These are phyloP conservation scores for Gossypium sturtianum DNA, from an alignment of 345 rosid species.

Conservation along the genomic window DNA sequence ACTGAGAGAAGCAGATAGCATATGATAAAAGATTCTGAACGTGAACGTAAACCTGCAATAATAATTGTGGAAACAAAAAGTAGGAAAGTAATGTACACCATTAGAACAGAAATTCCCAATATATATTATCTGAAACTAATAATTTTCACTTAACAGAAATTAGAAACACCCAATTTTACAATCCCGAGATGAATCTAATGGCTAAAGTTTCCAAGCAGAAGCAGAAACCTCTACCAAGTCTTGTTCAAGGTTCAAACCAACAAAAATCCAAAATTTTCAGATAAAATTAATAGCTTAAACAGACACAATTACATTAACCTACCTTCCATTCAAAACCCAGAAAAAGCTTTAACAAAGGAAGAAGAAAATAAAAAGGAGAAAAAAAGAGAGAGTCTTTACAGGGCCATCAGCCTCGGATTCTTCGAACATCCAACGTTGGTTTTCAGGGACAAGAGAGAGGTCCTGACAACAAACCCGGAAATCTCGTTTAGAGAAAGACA, in stretches of 20 bases:
- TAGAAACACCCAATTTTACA: neutral
- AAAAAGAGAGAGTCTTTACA: constrained; percentile 27
- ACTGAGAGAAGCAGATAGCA: neutral
- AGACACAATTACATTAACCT: neutral
- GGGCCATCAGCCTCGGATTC: constrained; percentile 62
- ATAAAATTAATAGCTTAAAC: neutral
- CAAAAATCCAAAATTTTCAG: neutral
- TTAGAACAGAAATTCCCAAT: too few relatives aligned
- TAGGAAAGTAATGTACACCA: neutral
- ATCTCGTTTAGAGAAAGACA: constrained; percentile 21
- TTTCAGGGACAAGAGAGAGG: constrained; percentile 45
- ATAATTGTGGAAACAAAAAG: neutral
- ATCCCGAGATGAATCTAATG: neutral
- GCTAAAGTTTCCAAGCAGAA: neutral
- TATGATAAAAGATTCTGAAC: neutral
- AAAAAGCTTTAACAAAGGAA: neutral
- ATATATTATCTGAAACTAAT: neutral
- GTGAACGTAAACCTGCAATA: constrained; percentile 1
- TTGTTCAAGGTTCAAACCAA: neutral
- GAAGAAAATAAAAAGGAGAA: neutral
- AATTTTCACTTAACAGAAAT: neutral
- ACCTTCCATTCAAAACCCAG: constrained; percentile 7
- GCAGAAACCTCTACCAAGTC: neutral
- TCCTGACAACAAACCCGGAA: constrained; percentile 46
- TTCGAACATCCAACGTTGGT: constrained; percentile 74